These are phyloP conservation scores for Ilex aquifolium DNA, from an alignment of 257 asterid species.

Conservation along the genomic window DNA sequence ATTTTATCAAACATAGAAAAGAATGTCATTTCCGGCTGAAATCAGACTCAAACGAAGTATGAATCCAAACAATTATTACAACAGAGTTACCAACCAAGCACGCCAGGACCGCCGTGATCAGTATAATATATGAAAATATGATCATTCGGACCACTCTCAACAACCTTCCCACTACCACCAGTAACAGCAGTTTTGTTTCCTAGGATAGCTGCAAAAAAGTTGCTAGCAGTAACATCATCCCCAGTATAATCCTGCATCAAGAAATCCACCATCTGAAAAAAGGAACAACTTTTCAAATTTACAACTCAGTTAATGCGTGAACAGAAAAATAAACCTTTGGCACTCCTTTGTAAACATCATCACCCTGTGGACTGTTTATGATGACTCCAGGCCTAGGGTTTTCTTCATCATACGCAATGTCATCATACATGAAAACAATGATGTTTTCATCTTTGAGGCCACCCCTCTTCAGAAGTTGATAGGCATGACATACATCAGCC, in stretches of 20 bases:
- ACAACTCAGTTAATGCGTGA: constrained; percentile 5
- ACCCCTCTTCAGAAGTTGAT: constrained; percentile 73
- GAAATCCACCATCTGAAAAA: not conserved
- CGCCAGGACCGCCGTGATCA: constrained; percentile 97
- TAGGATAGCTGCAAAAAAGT: constrained; percentile 70
- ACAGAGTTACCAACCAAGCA: constrained; percentile 58
- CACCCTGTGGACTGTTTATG: constrained; percentile 84
- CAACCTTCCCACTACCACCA: constrained; percentile 96
- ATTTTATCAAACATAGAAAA: too few species aligned
- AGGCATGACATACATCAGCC: constrained; percentile 99
- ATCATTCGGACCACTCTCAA: constrained; percentile 87
- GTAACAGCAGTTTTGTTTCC: constrained; percentile 72
- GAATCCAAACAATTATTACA: not conserved
- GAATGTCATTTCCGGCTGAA: not conserved
- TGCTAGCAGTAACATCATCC: constrained; percentile 55
- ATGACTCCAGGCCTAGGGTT: constrained; percentile 88
- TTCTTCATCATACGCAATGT: constrained; percentile 66
- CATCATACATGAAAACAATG: constrained; percentile 86
- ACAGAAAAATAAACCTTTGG: constrained; percentile 62
- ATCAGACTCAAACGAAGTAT: not conserved
- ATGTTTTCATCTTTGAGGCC: constrained; percentile 94
- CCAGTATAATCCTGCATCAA: constrained; percentile 85
- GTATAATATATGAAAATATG: constrained; percentile 78
- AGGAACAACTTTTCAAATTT: too few species aligned
- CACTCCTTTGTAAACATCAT: constrained; percentile 83